Conservation (phyloP, 495 filamentous ascomycete genomes). For the Penicillium goetzii region DNA sequence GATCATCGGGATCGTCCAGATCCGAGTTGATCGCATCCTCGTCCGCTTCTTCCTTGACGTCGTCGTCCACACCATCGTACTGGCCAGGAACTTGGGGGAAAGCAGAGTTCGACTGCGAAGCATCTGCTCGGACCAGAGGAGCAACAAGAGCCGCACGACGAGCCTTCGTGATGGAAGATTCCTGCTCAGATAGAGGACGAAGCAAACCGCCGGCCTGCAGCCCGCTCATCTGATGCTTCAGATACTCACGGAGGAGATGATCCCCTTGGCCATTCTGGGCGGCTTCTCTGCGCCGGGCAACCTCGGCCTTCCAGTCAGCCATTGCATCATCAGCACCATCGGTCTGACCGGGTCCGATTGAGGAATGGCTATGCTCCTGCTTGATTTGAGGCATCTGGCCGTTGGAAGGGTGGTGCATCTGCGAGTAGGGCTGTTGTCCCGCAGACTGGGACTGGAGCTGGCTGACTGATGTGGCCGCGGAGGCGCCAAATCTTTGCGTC, state of each 20-base stretch:
- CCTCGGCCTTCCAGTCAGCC: conserved; percentile 61
- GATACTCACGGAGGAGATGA: conserved; percentile 43
- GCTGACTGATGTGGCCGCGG: conserved; percentile 71
- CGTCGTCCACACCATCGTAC: conserved; percentile 64
- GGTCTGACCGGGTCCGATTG: conserved; percentile 61
- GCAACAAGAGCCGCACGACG: conserved; percentile 20
- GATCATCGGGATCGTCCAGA: conserved; percentile 92
- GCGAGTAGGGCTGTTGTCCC: conserved; percentile 49
- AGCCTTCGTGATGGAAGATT: conserved; percentile 26
- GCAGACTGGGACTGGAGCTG: conserved; percentile 58
- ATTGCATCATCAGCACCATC: conserved; percentile 68
- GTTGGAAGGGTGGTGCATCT: conserved; percentile 47
- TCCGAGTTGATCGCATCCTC: conserved; percentile 99
- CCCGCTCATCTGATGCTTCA: conserved; percentile 60
- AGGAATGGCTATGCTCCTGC: conserved; percentile 52
- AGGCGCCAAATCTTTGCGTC: conserved; percentile 69
- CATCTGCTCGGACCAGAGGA: conserved; percentile 9
- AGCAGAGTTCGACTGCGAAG: conserved; percentile 5
- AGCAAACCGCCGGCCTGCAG: conserved; percentile 85
- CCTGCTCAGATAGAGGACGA: conserved; percentile 59
- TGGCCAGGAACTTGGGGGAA: conserved; percentile 42
- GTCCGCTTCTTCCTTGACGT: conserved; percentile 69
- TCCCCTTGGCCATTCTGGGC: conserved; percentile 65
- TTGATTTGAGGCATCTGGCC: conserved; percentile 52
- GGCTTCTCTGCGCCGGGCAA: conserved; percentile 56